Evolutionary conservation across 768 basidiomycete species (phyloP), one percentile per base, ranked within the genome.

Genomic region (Lyophyllum semitale): DNA sequence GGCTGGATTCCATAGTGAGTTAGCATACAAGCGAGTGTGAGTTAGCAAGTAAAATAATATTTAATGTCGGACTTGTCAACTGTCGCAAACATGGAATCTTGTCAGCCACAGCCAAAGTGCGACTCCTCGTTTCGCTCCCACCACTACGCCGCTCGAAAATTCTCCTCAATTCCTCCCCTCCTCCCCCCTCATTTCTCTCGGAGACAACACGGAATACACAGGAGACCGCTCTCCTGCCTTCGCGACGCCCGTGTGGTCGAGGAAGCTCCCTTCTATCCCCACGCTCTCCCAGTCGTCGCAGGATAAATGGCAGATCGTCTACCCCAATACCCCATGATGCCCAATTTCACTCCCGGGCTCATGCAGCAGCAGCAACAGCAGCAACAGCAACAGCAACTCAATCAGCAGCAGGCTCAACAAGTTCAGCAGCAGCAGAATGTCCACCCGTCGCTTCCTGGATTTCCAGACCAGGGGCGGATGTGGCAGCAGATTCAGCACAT

Each of bases 291-390:
- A 64, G 59, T 55, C 65, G 59, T 61, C 50, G 55, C 61, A 68
- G 72, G 72, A 74, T 73, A 68, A 71, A 85, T 85, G 85, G 83
- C 85, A 67, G 84, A 87, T 81, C 83, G 80, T 69, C 66, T 77
- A 48, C 66, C 77, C 63, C 77, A 76, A 70, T 85, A 84, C 68
- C 59, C 75, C 62, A 82, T 87, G 79, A 71, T 82, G 42, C 70
- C 81, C 55, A 77, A 72, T 68, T 80, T 84, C 69, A 74, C 73
- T 54, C 69, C 73, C 53, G 71, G 60, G 54, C 68, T 81, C 62
- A 72, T 76, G 29, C 73, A 76, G 58, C 80, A 80, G 48, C 75
- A 76, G 50, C 77, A 77, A 53, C 75, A 74, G 53, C 75, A 74
- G 49, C 77, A 77, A 53, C 75, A 74, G 53, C 75, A 74, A 48